Evolutionary conservation across 2,329 filamentous ascomycete genomes (phyloP).

Genomic region (Neoscytalidium dimidiatum): DNA sequence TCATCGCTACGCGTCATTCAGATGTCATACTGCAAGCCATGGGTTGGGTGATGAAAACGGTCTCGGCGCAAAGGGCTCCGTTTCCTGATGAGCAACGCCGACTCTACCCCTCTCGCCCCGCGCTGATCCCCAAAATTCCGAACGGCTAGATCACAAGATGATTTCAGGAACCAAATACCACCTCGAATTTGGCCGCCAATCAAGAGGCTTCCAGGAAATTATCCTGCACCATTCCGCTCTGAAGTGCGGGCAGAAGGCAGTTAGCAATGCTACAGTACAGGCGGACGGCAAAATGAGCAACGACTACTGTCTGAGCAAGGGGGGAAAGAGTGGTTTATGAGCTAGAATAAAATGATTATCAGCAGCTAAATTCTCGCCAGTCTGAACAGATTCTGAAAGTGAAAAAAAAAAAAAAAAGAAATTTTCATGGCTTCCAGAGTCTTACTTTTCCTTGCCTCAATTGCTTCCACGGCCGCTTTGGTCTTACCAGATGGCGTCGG

Average conservation of each 20-base stretch:
- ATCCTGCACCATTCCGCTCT: neutral
- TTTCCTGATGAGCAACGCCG: neutral
- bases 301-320: neutral
- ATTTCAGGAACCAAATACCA: neutral
- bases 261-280: neutral
- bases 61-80: neutral
- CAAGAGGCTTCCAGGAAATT: neutral
- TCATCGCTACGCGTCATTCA: no score
- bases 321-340: neutral
- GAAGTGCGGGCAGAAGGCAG: neutral
- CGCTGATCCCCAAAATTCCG: neutral
- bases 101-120: neutral
- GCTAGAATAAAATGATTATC: neutral
- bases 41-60: neutral
- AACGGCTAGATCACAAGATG: neutral
- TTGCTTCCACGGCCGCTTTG: no score
- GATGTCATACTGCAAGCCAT: neutral
- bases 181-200: neutral
- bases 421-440: neutral
- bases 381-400: no score
- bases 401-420: no score
- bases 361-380: neutral
- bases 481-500: constrained; percentile 23
- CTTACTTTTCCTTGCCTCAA: constrained; percentile 15
- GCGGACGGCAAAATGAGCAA: neutral